Evolutionary conservation across 1,139 yeast genomes (phyloP).

Genomic region (Yamadazyma trypodendri): DNA sequence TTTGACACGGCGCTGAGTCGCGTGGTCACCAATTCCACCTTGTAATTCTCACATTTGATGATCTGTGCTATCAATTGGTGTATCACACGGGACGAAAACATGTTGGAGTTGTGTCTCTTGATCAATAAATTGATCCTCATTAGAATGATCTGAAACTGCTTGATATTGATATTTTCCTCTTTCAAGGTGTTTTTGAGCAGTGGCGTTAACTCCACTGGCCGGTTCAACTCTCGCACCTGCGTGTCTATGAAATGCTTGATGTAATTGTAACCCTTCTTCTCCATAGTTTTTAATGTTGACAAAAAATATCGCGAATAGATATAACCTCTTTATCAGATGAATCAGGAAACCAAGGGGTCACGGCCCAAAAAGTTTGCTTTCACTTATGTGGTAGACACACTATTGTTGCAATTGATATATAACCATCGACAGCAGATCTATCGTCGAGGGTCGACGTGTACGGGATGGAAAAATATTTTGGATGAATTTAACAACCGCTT

Average conservation of each 20-base stretch:
- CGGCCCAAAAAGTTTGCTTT: slow-evolving; percentile 20
- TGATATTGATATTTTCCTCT: slow-evolving; percentile 17
- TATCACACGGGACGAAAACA: slow-evolving; percentile 30
- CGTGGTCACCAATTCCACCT: slow-evolving; percentile 28
- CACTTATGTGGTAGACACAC: slow-evolving; percentile 28
- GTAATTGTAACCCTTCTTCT: slow-evolving; percentile 19
- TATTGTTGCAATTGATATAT: slow-evolving; percentile 22
- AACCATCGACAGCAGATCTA: slow-evolving; percentile 23
- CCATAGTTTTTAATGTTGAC: neutral
- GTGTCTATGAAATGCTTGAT: slow-evolving; percentile 32
- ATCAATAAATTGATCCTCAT: slow-evolving; percentile 28
- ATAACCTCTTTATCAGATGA: no score
- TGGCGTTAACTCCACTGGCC: slow-evolving; percentile 23
- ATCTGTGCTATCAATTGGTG: slow-evolving; percentile 39
- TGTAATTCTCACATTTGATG: slow-evolving; percentile 31
- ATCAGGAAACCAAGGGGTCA: no score
- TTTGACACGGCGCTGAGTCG: slow-evolving; percentile 22
- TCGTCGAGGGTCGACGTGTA: slow-evolving; percentile 29
- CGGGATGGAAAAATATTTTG: slow-evolving; percentile 29
- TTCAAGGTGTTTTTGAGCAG: slow-evolving; percentile 15
- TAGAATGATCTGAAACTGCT: slow-evolving; percentile 24
- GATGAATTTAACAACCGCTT: slow-evolving; percentile 22
- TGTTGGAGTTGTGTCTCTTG: slow-evolving; percentile 27
- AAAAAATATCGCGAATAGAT: no score
- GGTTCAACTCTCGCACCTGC: slow-evolving; percentile 24